Evolutionary conservation across 768 basidiomycete species (phyloP).

Genomic region (Macrocybe gigantea): DNA sequence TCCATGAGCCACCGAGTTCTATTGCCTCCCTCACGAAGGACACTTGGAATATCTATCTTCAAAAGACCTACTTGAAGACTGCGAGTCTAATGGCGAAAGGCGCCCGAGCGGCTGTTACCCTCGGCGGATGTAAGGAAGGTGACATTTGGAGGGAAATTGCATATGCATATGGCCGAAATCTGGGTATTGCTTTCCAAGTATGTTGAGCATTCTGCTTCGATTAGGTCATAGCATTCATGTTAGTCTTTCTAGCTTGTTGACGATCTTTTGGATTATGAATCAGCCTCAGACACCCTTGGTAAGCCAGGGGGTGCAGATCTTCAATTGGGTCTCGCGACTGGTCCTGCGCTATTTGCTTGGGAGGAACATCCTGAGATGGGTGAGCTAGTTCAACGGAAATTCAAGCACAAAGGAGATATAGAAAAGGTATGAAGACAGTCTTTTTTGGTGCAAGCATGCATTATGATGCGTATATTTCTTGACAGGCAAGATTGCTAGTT

Average conservation of each 20-base stretch:
- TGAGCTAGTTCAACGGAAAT: constrained; percentile 78
- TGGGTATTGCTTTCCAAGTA: constrained; percentile 96
- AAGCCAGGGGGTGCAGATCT: constrained; percentile 90
- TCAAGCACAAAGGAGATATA: constrained; percentile 79
- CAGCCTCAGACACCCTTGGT: constrained; percentile 68
- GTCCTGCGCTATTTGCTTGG: constrained; percentile 92
- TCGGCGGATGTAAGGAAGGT: constrained; percentile 80
- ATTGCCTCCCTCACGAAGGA: constrained; percentile 16
- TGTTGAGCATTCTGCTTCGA: background rate
- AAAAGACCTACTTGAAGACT: constrained; percentile 92
- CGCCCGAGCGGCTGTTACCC: constrained; percentile 77
- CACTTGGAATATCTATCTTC: constrained; percentile 79
- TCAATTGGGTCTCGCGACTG: constrained; percentile 82
- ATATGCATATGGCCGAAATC: constrained; percentile 92
- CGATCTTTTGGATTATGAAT: constrained; percentile 91
- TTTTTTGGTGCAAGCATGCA: background rate
- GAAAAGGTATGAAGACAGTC: constrained; percentile 50
- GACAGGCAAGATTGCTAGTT: constrained; percentile 71
- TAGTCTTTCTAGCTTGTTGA: constrained; percentile 71
- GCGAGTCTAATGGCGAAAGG: constrained; percentile 93
- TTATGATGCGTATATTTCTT: background rate
- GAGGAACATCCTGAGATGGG: constrained; percentile 90
- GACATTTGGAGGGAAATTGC: constrained; percentile 91
- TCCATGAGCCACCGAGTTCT: too few relatives aligned
- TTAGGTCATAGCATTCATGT: background rate